phyloP scores from a whole-genome alignment of 805 yeast species.

The Pichia nakasei region DNA sequence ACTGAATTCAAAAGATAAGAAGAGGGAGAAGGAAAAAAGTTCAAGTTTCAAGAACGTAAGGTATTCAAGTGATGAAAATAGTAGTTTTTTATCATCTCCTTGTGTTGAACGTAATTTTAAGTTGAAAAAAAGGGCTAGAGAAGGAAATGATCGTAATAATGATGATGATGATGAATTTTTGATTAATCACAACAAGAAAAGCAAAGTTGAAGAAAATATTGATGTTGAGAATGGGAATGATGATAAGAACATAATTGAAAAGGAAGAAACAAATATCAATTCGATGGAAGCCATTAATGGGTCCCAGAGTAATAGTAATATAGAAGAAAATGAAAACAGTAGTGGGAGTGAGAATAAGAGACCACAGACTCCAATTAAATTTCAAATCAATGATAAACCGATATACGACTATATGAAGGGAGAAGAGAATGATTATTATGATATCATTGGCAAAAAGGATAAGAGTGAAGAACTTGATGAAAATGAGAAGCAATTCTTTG shows the following conservation, averaged over 20 bases:
- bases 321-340: neutral
- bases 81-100: constrained; percentile 8
- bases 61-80: neutral
- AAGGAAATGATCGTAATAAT: neutral
- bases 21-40: neutral
- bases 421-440: constrained; percentile 10
- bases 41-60: neutral
- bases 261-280: neutral
- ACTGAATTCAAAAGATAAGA: neutral
- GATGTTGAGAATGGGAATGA: neutral
- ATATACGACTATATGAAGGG: constrained; percentile 11
- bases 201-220: no score
- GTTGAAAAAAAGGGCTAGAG: neutral
- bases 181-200: constrained; percentile 1
- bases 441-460: constrained; percentile 8
- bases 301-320: neutral
- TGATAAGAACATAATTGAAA: neutral
- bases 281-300: constrained; percentile 8
- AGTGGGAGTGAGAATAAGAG: neutral
- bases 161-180: neutral
- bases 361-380: constrained; percentile 11
- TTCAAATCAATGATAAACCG: constrained; percentile 8
- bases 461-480: constrained; percentile 6
- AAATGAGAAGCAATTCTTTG: constrained; percentile 13
- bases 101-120: constrained; percentile 7